These are phyloP conservation scores for Sextonia rubra DNA, from an alignment of 164 flowering plant species.

Conservation along the genomic window DNA sequence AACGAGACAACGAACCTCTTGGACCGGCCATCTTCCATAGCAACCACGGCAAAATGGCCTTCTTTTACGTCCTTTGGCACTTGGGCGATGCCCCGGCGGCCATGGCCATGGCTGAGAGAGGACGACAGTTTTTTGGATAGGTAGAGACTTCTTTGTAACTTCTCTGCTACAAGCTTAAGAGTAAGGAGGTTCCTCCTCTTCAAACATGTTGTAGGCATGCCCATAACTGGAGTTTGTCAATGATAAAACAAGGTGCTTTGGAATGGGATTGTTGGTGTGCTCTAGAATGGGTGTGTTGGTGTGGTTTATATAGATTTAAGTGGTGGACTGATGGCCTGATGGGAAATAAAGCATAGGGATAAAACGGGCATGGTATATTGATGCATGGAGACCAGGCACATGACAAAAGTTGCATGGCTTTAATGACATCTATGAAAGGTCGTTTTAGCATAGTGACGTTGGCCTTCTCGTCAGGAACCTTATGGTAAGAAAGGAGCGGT, in stretches of 20 bases:
- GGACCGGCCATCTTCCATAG: constrained; percentile 10
- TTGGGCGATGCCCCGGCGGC: too few species aligned
- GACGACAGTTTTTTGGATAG: not conserved
- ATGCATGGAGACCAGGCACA: too few species aligned
- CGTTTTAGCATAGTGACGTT: too few species aligned
- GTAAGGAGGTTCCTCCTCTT: not conserved
- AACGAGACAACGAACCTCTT: constrained; percentile 22
- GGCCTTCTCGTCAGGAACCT: too few species aligned
- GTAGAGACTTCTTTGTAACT: constrained; percentile 10
- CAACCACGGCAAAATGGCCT: constrained; percentile 18
- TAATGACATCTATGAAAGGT: too few species aligned
- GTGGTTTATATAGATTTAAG: too few species aligned
- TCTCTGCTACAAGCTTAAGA: constrained; percentile 1
- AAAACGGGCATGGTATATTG: too few species aligned
- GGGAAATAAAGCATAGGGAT: too few species aligned
- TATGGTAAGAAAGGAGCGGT: too few species aligned
- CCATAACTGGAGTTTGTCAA: not conserved
- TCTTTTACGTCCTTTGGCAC: constrained; percentile 1
- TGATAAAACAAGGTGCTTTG: not conserved
- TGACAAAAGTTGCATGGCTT: too few species aligned
- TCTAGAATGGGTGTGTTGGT: not conserved
- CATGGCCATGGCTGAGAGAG: not conserved
- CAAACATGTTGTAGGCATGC: not conserved
- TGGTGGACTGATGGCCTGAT: too few species aligned
- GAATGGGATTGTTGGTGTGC: not conserved